phyloP scores from a whole-genome alignment of 169 alveolate genomes.

The Eimeria praecox region DNA sequence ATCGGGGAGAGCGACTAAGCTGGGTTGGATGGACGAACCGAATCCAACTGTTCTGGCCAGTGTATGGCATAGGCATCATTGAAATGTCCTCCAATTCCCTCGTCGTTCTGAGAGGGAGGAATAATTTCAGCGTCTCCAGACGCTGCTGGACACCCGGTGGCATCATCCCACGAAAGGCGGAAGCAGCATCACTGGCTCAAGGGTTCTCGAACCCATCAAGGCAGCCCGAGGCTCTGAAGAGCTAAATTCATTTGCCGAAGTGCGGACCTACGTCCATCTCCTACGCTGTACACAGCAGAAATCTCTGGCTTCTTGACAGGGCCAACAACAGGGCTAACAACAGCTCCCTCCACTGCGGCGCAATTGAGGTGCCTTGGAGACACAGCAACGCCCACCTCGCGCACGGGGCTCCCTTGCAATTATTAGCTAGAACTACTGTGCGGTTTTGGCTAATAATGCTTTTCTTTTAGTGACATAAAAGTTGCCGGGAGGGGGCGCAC shows the following conservation, averaged over 20 bases:
- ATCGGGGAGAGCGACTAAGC: background rate
- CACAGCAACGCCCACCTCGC: background rate
- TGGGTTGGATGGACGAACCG: background rate
- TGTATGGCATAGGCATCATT: background rate
- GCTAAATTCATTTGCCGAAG: background rate
- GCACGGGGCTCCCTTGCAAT: background rate
- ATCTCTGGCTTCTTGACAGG: background rate
- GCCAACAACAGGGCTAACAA: no score
- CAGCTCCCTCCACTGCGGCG: background rate
- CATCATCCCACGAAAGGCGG: background rate
- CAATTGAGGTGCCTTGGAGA: background rate
- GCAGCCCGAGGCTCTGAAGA: background rate
- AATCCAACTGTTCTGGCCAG: background rate
- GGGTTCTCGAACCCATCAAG: no score
- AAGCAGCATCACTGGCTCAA: no score
- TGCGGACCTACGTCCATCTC: background rate
- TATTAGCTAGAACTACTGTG: background rate
- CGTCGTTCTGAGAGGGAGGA: background rate
- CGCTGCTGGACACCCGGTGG: background rate
- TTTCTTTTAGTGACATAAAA: no score
- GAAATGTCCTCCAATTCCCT: background rate
- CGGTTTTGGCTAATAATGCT: no score
- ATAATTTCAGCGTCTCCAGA: background rate
- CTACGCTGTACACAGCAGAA: background rate
- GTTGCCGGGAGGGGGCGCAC: background rate